Evolutionary conservation across 192 early-diverging fungal genomes (phyloP), one percentile per base, ranked within the genome.

Genomic region (Haplosporangium gracile): DNA sequence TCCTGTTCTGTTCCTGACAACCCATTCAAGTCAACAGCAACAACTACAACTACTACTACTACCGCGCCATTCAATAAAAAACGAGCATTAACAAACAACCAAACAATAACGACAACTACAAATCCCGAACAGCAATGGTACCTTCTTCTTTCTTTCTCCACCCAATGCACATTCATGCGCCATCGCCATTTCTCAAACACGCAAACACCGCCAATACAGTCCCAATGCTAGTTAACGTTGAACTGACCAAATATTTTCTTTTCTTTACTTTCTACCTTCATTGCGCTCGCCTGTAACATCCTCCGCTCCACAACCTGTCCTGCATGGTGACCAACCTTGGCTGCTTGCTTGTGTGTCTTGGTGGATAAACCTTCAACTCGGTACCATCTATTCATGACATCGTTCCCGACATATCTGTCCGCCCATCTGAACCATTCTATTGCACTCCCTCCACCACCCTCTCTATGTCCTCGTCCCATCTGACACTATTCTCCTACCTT

Each of bases 311-410:
- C 26, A 36, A 38, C 65, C 65, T 78, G n/a, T 70, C 6, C 15
- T 18, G 20, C 70, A 18, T 71, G 38, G 2, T 11, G 34, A 5
- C 7, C n/a, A 4, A n/a, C 39, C 9, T 8, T 6, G 34, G 39
- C 22, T 26, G 32, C 70, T 42, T 43, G 26, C 39, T 71, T 42
- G 70, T 39, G 11, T 38, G 11, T 32, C n/a, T 8, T 68, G 5
- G 34, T 42, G 40, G 22, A 71, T 36, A 16, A 42, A 20, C 36
- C 40, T 42, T n/a, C 40, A 24, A 42, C 38, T 39, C 40, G 70
- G 70, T n/a, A 71, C 70, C 22, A 71, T 26, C 18, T 42, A 42
- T 79, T 39, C 18, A 72, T 79, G 78, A 79, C 78, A 79, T 73
- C 78, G 78, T 73, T 73, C 47, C 69, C 70, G 78, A 65, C 60